Evolutionary conservation across 2,329 filamentous ascomycete species (phyloP).

Genomic region (Ophiostoma australiae): DNA sequence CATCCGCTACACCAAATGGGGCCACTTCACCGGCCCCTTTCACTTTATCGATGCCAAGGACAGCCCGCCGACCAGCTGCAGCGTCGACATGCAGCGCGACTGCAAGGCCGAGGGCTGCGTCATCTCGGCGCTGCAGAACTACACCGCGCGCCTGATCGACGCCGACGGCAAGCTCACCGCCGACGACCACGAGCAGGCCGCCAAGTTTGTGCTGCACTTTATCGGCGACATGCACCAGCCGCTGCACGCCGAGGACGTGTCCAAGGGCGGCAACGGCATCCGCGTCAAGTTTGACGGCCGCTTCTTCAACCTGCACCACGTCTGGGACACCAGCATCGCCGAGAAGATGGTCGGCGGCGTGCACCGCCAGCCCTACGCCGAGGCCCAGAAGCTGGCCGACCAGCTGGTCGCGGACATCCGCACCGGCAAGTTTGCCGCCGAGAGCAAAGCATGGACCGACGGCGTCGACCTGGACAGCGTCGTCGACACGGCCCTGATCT

Average conservation of each 20-base stretch:
- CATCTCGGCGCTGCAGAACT: conserved; percentile 56
- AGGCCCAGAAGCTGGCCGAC: conserved; percentile 54
- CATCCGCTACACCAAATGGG: conserved; percentile 59
- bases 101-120: conserved; percentile 60
- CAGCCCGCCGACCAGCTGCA: conserved; percentile 52
- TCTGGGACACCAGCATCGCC: conserved; percentile 68
- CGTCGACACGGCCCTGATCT: conserved; percentile 52
- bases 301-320: conserved; percentile 62
- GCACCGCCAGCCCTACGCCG: conserved; percentile 46
- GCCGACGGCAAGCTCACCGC: conserved; percentile 35
- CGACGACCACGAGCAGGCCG: conserved; percentile 52
- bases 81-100: conserved; percentile 55
- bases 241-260: conserved; percentile 60
- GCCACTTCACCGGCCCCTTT: conserved; percentile 56
- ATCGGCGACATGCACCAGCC: conserved; percentile 67
- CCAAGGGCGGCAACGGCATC: conserved; percentile 64
- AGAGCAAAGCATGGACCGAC: conserved; percentile 51
- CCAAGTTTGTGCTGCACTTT: conserved; percentile 65
- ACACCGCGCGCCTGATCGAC: conserved; percentile 53
- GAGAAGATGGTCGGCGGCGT: conserved; percentile 59
- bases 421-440: conserved; percentile 49
- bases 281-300: conserved; percentile 55
- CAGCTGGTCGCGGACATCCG: conserved; percentile 51
- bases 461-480: conserved; percentile 51
- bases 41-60: conserved; percentile 68